Conservation (phyloP, 176 grass and related monocot species). For the Poa pratensis region DNA sequence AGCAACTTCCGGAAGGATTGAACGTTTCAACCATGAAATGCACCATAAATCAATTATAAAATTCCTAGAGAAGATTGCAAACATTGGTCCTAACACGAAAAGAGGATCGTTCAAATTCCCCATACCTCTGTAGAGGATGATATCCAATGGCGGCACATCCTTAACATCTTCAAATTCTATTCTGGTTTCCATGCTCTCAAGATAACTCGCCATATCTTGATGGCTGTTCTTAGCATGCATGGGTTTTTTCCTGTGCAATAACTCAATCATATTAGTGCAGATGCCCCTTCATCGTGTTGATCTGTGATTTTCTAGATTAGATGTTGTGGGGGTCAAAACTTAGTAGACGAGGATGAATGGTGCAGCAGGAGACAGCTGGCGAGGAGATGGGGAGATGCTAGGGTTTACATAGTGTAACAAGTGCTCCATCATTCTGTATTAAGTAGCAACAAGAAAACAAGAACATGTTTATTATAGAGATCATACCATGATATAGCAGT, state of each 20-base stretch:
- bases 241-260: not conserved
- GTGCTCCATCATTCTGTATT: not conserved
- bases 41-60: not conserved
- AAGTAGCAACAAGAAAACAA: not conserved
- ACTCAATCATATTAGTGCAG: not conserved
- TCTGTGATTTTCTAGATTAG: not conserved
- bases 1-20: not conserved
- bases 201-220: not conserved
- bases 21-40: not conserved
- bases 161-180: not conserved
- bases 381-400: not conserved
- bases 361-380: not conserved
- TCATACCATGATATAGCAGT: not conserved
- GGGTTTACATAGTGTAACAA: not conserved
- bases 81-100: not conserved
- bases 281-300: not conserved
- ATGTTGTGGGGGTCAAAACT: not conserved
- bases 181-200: not conserved
- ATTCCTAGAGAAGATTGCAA: not conserved
- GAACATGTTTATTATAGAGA: not conserved
- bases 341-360: not conserved
- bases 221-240: not conserved
- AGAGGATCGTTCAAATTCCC: not conserved
- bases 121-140: constrained; percentile 3
- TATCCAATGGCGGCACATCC: not conserved